These are phyloP conservation scores for Zizania palustris DNA, from an alignment of 202 grass and related monocot genomes.

Conservation along the genomic window DNA sequence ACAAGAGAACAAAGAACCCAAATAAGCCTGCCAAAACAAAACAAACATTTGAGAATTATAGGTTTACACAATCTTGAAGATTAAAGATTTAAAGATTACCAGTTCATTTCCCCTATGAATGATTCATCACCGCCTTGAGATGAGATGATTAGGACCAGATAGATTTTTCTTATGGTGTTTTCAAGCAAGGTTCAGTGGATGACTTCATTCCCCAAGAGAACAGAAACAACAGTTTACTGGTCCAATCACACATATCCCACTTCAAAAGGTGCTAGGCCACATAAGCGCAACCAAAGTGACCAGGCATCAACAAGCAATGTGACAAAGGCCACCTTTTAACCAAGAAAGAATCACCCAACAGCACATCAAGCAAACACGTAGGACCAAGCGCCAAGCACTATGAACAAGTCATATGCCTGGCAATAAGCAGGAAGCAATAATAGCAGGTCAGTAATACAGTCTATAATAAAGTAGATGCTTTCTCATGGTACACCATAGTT, in stretches of 20 bases:
- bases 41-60: constrained; percentile 50
- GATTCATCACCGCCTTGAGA: constrained; percentile 27
- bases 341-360: neutral
- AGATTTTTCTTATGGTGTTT: constrained; percentile 37
- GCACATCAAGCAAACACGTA: constrained; percentile 46
- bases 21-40: constrained; percentile 65
- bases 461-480: constrained; percentile 49
- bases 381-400: constrained; percentile 42
- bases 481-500: constrained; percentile 51
- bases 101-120: constrained; percentile 27
- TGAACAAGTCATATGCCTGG: constrained; percentile 58
- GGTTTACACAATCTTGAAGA: constrained; percentile 29
- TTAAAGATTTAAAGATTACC: constrained; percentile 43
- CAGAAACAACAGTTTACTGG: constrained; percentile 31
- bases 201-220: constrained; percentile 35
- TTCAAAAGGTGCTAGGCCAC: constrained; percentile 16
- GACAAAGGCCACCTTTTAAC: constrained; percentile 43
- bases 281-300: constrained; percentile 25
- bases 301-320: constrained; percentile 35
- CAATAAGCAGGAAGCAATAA: constrained; percentile 48
- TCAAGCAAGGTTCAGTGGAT: constrained; percentile 33
- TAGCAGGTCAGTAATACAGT: constrained; percentile 54
- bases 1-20: constrained; percentile 48
- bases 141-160: constrained; percentile 12
- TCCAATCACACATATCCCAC: constrained; percentile 28